phyloP scores from a whole-genome alignment of 2,329 filamentous ascomycete species.

The Lecanoromycetidae sp. region DNA sequence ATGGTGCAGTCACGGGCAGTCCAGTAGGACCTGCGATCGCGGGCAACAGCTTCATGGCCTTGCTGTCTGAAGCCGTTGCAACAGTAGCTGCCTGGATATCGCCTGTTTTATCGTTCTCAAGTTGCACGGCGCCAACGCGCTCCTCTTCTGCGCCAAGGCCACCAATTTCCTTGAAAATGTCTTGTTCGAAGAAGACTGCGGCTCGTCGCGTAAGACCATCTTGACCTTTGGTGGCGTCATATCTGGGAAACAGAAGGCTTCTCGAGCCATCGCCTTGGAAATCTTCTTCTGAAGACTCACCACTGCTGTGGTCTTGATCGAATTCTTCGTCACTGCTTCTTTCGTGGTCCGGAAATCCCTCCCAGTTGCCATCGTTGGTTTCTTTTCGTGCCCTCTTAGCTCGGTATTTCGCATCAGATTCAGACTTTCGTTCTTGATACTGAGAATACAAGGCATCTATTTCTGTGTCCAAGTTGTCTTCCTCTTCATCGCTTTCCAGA shows the following conservation, averaged over 20 bases:
- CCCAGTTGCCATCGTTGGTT: constrained; percentile 79
- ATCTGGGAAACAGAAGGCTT: constrained; percentile 33
- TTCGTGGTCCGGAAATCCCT: constrained; percentile 63
- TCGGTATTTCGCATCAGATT: constrained; percentile 71
- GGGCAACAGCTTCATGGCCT: neutral
- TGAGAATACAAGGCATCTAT: constrained; percentile 79
- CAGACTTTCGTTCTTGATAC: constrained; percentile 69
- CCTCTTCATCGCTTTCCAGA: constrained; percentile 60
- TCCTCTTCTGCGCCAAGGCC: constrained; percentile 38
- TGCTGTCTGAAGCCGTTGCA: neutral
- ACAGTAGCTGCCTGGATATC: neutral
- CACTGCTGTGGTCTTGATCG: constrained; percentile 35
- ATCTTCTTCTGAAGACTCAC: constrained; percentile 27
- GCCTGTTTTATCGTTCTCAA: constrained; percentile 22
- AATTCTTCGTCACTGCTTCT: constrained; percentile 53
- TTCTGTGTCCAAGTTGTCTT: constrained; percentile 69
- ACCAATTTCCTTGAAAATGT: constrained; percentile 78
- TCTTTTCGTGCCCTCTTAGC: constrained; percentile 80
- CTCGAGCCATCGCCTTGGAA: constrained; percentile 31
- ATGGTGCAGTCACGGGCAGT: no score
- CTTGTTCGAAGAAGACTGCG: constrained; percentile 81
- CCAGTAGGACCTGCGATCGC: no score
- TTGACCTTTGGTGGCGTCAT: constrained; percentile 24
- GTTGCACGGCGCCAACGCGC: constrained; percentile 27
- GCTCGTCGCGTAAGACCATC: constrained; percentile 71